Conservation (phyloP, 495 filamentous ascomycete species). For the Penicillium bialowiezense region DNA sequence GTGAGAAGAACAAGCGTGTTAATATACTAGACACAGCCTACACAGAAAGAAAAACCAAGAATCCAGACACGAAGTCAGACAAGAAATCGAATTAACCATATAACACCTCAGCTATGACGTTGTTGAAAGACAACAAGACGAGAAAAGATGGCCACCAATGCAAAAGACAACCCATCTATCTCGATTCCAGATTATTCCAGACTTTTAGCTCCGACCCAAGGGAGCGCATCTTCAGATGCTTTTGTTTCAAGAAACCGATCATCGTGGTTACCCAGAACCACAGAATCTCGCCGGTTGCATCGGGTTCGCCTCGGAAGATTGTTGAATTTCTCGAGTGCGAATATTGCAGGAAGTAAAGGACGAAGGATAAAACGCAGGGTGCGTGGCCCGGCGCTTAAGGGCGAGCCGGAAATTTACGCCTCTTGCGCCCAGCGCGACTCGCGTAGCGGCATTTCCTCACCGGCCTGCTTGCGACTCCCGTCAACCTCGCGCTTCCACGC, state of each 20-base stretch:
- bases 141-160: constrained; percentile 7
- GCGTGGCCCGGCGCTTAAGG: neutral
- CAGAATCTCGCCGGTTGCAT: neutral
- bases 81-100: neutral
- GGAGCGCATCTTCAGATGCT: neutral
- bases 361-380: no score
- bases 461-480: constrained; percentile 53
- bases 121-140: constrained; percentile 9
- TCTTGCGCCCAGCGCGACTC: constrained; percentile 80
- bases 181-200: neutral
- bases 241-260: neutral
- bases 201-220: neutral
- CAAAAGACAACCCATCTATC: constrained; percentile 4
- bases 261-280: constrained; percentile 3
- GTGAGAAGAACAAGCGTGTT: no score
- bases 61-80: no score
- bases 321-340: constrained; percentile 8
- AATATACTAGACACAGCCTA: no score
- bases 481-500: constrained; percentile 80
- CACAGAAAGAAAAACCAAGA: no score
- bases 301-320: neutral
- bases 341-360: constrained; percentile 1
- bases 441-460: constrained; percentile 64
- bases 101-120: constrained; percentile 9
- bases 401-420: constrained; percentile 15